These are phyloP conservation scores for Cladophialophora carrionii DNA, from an alignment of 2,329 filamentous ascomycete species.

Conservation along the genomic window DNA sequence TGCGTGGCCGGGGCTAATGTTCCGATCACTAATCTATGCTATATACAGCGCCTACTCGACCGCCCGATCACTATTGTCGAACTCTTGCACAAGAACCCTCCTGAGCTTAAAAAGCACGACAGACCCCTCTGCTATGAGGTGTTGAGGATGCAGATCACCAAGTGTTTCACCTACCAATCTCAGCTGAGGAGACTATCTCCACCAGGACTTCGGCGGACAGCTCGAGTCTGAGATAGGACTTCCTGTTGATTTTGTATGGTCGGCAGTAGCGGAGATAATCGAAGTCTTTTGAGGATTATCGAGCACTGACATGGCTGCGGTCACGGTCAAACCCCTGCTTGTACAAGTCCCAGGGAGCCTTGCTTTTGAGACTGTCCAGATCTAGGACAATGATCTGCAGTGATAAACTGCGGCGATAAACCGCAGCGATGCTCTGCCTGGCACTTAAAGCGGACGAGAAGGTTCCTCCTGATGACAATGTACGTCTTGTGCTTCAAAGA, in stretches of 20 bases:
- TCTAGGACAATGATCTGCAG: too few species aligned
- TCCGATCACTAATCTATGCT: not conserved
- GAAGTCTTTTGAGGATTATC: too few species aligned
- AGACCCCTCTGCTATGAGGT: too few species aligned
- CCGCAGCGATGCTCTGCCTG: slow-evolving; percentile 5
- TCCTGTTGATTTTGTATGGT: too few species aligned
- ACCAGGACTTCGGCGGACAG: too few species aligned
- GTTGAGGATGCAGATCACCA: too few species aligned
- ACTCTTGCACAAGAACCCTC: not conserved
- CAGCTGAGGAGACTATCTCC: too few species aligned
- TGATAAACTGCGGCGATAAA: not conserved
- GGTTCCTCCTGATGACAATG: not conserved
- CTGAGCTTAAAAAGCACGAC: not conserved
- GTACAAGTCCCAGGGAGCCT: not conserved
- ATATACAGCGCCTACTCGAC: not conserved
- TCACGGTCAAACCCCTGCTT: not conserved
- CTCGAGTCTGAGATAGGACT: too few species aligned
- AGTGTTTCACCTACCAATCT: too few species aligned
- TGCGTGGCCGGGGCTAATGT: not conserved
- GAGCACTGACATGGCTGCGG: not conserved
- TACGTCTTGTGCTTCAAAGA: not conserved
- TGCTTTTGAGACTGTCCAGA: not conserved
- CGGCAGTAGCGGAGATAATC: too few species aligned
- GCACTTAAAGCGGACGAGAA: slow-evolving; percentile 11
- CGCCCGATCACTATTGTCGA: not conserved